A percentile compares a stretch with the other conserved stretches of the same genome.
Evolutionary conservation across 2,329 filamentous ascomycete species (phyloP).

Genomic region (Diaporthe australafricana): DNA sequence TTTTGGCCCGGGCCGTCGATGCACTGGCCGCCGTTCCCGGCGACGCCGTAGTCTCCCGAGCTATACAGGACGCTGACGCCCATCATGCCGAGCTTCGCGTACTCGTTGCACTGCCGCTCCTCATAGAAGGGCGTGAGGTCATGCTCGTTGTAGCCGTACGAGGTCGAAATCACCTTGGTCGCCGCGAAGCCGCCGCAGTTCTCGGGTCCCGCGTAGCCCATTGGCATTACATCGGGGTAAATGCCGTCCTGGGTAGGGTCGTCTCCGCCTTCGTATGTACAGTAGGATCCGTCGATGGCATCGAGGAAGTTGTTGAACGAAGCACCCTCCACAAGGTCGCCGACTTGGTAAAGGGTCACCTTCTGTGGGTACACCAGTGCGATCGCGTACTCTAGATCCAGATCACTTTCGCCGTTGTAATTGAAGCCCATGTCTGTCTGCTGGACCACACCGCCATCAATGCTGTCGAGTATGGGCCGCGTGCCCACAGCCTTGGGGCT

Average conservation of each 20-base stretch:
- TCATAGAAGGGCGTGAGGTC: constrained; percentile 60
- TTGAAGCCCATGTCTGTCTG: constrained; percentile 23
- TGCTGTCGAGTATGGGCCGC: constrained; percentile 30
- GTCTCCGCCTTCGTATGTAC: constrained; percentile 50
- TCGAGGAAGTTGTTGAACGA: constrained; percentile 57
- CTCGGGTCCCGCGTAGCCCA: constrained; percentile 55
- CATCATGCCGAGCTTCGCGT: constrained; percentile 54
- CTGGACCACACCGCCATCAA: constrained; percentile 35
- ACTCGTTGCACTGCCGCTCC: constrained; percentile 50
- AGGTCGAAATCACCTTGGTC: constrained; percentile 61
- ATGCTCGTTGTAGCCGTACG: constrained; percentile 58
- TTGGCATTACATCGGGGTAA: constrained; percentile 56
- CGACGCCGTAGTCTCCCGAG: constrained; percentile 50
- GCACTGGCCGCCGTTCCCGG: constrained; percentile 46
- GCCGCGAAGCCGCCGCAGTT: constrained; percentile 47
- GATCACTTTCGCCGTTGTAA: constrained; percentile 36
- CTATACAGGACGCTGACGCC: constrained; percentile 51
- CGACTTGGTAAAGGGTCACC: constrained; percentile 39
- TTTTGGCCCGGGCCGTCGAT: constrained; percentile 42
- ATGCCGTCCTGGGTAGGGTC: constrained; percentile 52
- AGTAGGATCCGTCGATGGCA: constrained; percentile 60
- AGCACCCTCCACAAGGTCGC: constrained; percentile 37
- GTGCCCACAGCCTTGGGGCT: constrained; percentile 27
- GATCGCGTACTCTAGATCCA: constrained; percentile 35
- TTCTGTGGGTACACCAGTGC: constrained; percentile 38